These are phyloP conservation scores for Scheffersomyces stipitis DNA, from an alignment of 805 yeast species.

Conservation along the genomic window DNA sequence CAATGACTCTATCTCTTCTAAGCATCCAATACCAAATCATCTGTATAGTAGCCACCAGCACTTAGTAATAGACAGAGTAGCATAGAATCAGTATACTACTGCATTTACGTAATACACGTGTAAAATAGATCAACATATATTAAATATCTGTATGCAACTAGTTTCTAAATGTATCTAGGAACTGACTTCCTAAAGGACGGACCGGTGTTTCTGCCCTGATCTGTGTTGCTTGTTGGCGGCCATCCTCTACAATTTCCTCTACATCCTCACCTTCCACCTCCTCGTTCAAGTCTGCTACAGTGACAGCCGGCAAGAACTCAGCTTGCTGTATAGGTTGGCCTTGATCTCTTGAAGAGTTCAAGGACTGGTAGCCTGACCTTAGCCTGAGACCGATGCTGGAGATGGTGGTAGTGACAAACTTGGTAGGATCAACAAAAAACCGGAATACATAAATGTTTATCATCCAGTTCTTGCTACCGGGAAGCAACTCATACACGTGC, in stretches of 20 bases:
- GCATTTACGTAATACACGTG: too few relatives aligned
- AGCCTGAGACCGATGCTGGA: not conserved
- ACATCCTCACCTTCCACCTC: slow-evolving; percentile 26
- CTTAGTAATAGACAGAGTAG: too few relatives aligned
- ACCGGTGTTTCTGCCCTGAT: slow-evolving; percentile 59
- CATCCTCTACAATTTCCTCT: slow-evolving; percentile 21
- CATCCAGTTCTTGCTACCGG: slow-evolving; percentile 36
- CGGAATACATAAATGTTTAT: slow-evolving; percentile 28
- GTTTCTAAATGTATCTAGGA: slow-evolving; percentile 58
- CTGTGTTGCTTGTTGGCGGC: slow-evolving; percentile 10
- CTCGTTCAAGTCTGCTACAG: slow-evolving; percentile 20
- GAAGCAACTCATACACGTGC: slow-evolving; percentile 32
- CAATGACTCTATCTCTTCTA: too few relatives aligned
- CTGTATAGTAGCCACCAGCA: too few relatives aligned
- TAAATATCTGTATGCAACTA: too few relatives aligned
- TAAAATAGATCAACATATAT: too few relatives aligned
- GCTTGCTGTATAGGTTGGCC: not conserved
- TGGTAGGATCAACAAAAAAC: slow-evolving; percentile 26
- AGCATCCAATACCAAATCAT: too few relatives aligned
- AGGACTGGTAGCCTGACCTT: not conserved
- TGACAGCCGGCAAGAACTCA: not conserved
- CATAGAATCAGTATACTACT: too few relatives aligned
- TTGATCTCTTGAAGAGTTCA: not conserved
- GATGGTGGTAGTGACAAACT: not conserved
- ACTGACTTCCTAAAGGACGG: slow-evolving; percentile 59